A percentile compares a stretch with the other conserved stretches of the same genome.
Evolutionary conservation across 305 asterid genomes (phyloP).

Genomic region (Fraxinus greggii): DNA sequence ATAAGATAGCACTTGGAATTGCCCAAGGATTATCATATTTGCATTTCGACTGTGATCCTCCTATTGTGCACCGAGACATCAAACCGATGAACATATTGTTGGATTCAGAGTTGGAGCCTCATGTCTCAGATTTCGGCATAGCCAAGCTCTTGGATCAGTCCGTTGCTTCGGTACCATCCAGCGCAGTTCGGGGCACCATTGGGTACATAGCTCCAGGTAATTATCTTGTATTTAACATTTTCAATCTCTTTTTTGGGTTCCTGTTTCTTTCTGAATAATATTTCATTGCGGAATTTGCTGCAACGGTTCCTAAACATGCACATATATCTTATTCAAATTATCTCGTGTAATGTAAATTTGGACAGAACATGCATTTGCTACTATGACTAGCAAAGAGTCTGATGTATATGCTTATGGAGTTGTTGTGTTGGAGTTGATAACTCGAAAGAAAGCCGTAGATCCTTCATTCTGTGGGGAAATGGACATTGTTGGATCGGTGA

Average conservation of each 20-base stretch:
- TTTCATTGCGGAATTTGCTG: neutral
- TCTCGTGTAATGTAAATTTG: constrained; percentile 12
- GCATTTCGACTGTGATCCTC: constrained; percentile 83
- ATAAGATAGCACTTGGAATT: constrained; percentile 65
- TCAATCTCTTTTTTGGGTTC: neutral
- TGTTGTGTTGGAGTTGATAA: constrained; percentile 69
- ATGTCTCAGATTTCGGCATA: constrained; percentile 85
- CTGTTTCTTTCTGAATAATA: neutral
- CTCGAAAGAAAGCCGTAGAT: constrained; percentile 63
- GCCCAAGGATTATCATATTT: constrained; percentile 88
- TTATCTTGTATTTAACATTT: neutral
- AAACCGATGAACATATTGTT: constrained; percentile 78
- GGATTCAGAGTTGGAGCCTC: constrained; percentile 80
- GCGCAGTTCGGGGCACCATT: constrained; percentile 56
- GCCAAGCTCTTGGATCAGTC: constrained; percentile 81
- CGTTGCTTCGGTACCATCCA: constrained; percentile 38
- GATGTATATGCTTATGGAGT: constrained; percentile 88
- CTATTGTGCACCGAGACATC: constrained; percentile 73
- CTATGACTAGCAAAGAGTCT: constrained; percentile 54
- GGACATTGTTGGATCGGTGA: constrained; percentile 58
- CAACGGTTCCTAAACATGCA: neutral
- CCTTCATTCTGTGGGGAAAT: constrained; percentile 44
- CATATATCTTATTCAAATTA: neutral
- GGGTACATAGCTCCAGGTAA: constrained; percentile 96
- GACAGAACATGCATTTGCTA: constrained; percentile 68